Evolutionary conservation across 2,329 filamentous ascomycete species (phyloP), one percentile per base, ranked within the genome.

Genomic region (Cercospora citrullina): DNA sequence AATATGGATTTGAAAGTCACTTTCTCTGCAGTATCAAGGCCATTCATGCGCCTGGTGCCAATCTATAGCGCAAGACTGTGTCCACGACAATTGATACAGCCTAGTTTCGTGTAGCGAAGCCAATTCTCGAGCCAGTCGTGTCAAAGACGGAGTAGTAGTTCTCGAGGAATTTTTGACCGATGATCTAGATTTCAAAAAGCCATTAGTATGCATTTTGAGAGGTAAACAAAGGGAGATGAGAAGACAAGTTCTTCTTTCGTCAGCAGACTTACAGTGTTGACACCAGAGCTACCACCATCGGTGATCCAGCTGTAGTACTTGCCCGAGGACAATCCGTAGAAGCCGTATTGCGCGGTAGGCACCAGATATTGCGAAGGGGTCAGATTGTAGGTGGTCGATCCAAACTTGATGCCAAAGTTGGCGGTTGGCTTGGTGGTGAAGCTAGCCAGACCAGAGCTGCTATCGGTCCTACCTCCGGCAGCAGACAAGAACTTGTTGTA

Each of bases 251-350:
- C n/a, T n/a, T n/a, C n/a, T n/a, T n/a, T n/a, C n/a, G n/a, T n/a
- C n/a, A n/a, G n/a, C 28, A 7, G 8, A 58, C 55, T 59, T 59
- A 59, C 55, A 53, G 42, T 59, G 64, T 71, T 65, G 63, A 71
- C 69, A 16, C 68, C 68, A 21, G 65, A 68, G 66, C 45, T 65
- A 58, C 69, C 69, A 51, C 70, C 70, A 45, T 72, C 66, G 62
- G 65, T 70, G 66, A 72, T 70, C 70, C 70, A 72, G 23, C 68
- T 53, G 64, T 72, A 72, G 62, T 72, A 72, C 68, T 70, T 70
- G 57, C 66, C 62, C 4, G 64, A 66, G 28, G 26, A 48, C 12
- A 72, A 61, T n/a, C 70, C 70, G 42, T 64, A 72, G n/a, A 55
- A 39, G 62, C 42, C 26, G 66, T 72, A 72, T 63, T 72, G 70